Base-by-base conservation (phyloP, 1,139 yeast species). In the Taphrina deformans region DNA sequence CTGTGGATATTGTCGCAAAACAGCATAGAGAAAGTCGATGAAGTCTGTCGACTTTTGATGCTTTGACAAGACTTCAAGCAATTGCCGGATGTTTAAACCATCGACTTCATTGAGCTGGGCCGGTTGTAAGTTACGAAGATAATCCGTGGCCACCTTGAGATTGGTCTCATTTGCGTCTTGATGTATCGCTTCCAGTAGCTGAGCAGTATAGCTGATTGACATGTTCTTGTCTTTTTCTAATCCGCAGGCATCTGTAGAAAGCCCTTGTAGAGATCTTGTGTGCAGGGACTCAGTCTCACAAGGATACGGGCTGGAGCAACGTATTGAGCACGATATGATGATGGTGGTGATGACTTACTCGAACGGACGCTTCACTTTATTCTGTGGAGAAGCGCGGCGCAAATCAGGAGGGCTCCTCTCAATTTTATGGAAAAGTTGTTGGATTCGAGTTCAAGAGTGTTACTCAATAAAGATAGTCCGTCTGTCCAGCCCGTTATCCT, bases 1-100 rank as follows among this genome's bases (percentile, higher is more conserved):
- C 29, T 6, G 21, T 1, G 63, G 63, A 50, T 50, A 59, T 12
- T 45, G 56, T 9, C 26, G 21, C n/a, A 59, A 16, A 23, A 38
- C 45, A 16, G 27, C 23, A 16, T 10, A 26, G 2, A 59, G 35
- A 6, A 38, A 6, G 10, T 29, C 46, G 9, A 58, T 21, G 33
- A 24, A 35, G 18, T 12, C 12, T 23, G 14, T 16, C 10, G 46
- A 23, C 12, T 27, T 29, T 9, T 29, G 38, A 18, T 18, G 44
- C 12, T 12, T 7, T 9, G 52, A 16, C n/a, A 41, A 12, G 18
- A 44, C 10, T 0, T 59, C 63, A 9, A 59, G 63, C 18, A 59
- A 27, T 3, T 48, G 48, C 10, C 46, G 14, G 10, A 38, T 33
- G 18, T 48, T 26, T 9, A 31, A 18, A 14, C 41, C 33, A 26